Conservation (phyloP, 2,329 filamentous ascomycete species). For the Venturia pyrina region DNA sequence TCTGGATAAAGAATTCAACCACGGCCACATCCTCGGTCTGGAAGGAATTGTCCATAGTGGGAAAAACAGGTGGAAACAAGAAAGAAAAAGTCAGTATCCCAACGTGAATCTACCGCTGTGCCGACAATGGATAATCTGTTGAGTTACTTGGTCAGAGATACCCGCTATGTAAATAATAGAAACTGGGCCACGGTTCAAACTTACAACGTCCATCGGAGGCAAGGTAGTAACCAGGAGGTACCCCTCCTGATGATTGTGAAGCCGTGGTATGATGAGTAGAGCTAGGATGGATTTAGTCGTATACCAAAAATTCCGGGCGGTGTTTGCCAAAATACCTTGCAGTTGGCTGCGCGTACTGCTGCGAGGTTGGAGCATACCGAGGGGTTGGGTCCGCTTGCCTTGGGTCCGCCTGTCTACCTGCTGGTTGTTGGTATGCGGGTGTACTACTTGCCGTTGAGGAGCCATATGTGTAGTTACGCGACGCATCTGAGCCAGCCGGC, state of each 20-base stretch:
- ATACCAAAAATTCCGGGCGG: conserved; percentile 28
- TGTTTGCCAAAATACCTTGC: conserved; percentile 34
- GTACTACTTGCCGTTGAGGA: not conserved
- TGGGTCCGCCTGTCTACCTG: not conserved
- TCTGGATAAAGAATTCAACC: not conserved
- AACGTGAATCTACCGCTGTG: not conserved
- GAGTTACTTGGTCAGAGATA: not conserved
- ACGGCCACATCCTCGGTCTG: not conserved
- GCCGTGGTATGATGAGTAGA: not conserved
- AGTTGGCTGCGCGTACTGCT: conserved; percentile 12
- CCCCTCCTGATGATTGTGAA: not conserved
- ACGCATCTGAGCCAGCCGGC: not conserved
- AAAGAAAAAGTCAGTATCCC: not conserved
- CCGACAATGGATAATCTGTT: not conserved
- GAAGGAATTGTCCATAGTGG: not conserved
- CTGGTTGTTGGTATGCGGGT: not conserved
- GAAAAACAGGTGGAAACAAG: not conserved
- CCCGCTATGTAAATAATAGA: not conserved
- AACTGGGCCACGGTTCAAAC: not conserved
- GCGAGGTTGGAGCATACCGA: conserved; percentile 4
- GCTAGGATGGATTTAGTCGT: conserved; percentile 26
- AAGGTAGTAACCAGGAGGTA: conserved; percentile 6
- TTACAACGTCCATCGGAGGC: conserved; percentile 11
- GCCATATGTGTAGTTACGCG: not conserved
- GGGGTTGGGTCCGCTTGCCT: not conserved